Base-by-base conservation (phyloP, 2,329 filamentous ascomycete species). In the Colletotrichum eremochloae region DNA sequence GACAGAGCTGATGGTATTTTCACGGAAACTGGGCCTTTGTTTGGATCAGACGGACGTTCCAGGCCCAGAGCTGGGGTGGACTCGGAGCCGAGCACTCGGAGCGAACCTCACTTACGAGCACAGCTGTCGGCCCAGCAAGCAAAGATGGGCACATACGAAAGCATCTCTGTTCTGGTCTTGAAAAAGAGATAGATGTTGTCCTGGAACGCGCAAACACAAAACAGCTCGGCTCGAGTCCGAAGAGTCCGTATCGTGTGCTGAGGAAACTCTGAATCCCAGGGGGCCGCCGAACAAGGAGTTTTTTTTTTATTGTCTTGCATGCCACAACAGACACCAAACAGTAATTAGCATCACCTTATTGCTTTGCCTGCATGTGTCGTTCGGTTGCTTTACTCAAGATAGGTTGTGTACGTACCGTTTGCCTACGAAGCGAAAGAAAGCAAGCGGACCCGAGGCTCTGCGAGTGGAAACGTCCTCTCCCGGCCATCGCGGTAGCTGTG, bases 281-380 rank as follows among this genome's bases (percentile, higher is more conserved):
- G 7, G 55, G 36, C 5, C 33, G 55, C 29, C 31, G 53, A 60
- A 64, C 40, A 50, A 56, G 31, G 66, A 31, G 60, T 68, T 48
- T 15, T 56, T 31, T 31, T 18, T n/a, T 42, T 40, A 40, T 58
- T 58, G 53, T 60, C 52, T 69, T 44, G 62, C 67, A 58, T 69
- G 36, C 62, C 67, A 46, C 36, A 62, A 31, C 67, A 29, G 38
- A 42, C 15, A 15, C 62, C 52, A 46, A 55, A 46, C 53, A 64
- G 44, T 46, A n/a, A 12, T 29, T 31, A 58, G 31, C 11, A 36
- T 8, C 14, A 20, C 5, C 44, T 52, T 31, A 11, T 14, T 63
- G 60, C 33, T 12, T 38, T 56, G 53, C 33, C 53, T n/a, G 53
- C 53, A 9, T n/a, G 33, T 38, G 33, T 18, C 50, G 20, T 55